phyloP scores from a whole-genome alignment of 768 basidiomycete species.

The Leucocoprinus birnbaumii region DNA sequence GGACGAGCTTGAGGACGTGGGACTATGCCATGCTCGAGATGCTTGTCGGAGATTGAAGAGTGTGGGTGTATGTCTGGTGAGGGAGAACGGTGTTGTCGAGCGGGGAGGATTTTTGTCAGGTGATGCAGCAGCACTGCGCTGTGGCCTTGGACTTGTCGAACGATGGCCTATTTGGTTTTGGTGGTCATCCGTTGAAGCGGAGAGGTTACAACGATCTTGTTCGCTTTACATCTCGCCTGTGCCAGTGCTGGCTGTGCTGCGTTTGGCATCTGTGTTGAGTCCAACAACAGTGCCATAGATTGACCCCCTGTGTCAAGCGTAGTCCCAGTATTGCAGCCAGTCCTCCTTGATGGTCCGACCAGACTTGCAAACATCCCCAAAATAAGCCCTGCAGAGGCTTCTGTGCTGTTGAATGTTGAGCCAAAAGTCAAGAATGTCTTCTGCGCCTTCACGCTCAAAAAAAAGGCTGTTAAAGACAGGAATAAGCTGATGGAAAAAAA shows the following conservation, averaged over 20 bases:
- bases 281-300: conserved; percentile 92
- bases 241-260: conserved; percentile 77
- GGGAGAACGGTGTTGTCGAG: conserved; percentile 77
- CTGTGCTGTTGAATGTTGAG: conserved; percentile 99
- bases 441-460: conserved; percentile 91
- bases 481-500: too few species aligned
- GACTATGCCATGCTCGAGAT: conserved; percentile 83
- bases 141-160: conserved; percentile 58
- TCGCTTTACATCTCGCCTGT: conserved; percentile 71
- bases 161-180: conserved; percentile 48
- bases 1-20: conserved; percentile 86
- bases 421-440: conserved; percentile 98
- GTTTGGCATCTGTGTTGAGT: conserved; percentile 66
- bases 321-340: conserved; percentile 98
- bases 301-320: conserved; percentile 87
- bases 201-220: conserved; percentile 66
- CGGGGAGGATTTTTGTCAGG: conserved; percentile 51
- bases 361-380: conserved; percentile 97
- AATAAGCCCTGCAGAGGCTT: conserved; percentile 97
- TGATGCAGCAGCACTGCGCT: conserved; percentile 44
- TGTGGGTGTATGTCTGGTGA: conserved; percentile 72
- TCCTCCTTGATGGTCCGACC: conserved; percentile 92
- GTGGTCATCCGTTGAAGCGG: conserved; percentile 33
- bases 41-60: conserved; percentile 74
- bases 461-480: conserved; percentile 35